phyloP scores from a whole-genome alignment of 192 early-diverging fungal species.

The Chytriomyces sp. region DNA sequence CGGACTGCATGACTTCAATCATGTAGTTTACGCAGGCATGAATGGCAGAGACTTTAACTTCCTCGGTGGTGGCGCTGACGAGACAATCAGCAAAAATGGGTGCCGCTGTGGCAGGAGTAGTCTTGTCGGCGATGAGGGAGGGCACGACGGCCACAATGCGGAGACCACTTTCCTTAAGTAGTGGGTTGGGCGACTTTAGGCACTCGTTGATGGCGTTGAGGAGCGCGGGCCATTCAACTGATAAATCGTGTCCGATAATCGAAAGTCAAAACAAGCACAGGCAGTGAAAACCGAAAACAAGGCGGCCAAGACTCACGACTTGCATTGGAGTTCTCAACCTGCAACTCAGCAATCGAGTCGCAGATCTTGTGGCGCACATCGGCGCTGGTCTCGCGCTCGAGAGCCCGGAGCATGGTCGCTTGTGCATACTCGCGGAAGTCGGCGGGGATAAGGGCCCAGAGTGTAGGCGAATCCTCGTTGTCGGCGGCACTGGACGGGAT shows the following conservation, averaged over 20 bases:
- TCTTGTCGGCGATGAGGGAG: constrained; percentile 71
- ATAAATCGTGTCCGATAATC: neutral
- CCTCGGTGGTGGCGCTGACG: constrained; percentile 59
- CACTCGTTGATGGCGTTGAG: constrained; percentile 79
- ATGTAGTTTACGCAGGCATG: constrained; percentile 73
- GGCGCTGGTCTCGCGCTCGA: constrained; percentile 73
- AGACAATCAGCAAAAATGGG: constrained; percentile 75
- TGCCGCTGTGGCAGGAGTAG: constrained; percentile 66
- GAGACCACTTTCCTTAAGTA: constrained; percentile 86
- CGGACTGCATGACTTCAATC: constrained; percentile 63
- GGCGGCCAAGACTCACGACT: constrained; percentile 18
- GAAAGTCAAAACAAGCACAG: neutral
- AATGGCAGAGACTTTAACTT: constrained; percentile 51
- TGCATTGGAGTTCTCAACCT: constrained; percentile 40
- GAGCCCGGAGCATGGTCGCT: constrained; percentile 73
- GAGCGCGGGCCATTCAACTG: constrained; percentile 81
- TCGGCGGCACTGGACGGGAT: constrained; percentile 41
- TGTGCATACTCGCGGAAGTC: constrained; percentile 70
- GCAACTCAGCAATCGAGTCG: constrained; percentile 91
- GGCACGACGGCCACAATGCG: constrained; percentile 86
- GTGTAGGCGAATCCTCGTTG: constrained; percentile 50
- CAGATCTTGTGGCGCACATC: constrained; percentile 88
- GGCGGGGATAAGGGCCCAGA: constrained; percentile 75
- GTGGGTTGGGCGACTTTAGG: constrained; percentile 71
- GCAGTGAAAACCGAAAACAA: no score